Evolutionary conservation across 192 early-diverging fungal species (phyloP), one percentile per base, ranked within the genome.

Genomic region (Coemansia sp.): DNA sequence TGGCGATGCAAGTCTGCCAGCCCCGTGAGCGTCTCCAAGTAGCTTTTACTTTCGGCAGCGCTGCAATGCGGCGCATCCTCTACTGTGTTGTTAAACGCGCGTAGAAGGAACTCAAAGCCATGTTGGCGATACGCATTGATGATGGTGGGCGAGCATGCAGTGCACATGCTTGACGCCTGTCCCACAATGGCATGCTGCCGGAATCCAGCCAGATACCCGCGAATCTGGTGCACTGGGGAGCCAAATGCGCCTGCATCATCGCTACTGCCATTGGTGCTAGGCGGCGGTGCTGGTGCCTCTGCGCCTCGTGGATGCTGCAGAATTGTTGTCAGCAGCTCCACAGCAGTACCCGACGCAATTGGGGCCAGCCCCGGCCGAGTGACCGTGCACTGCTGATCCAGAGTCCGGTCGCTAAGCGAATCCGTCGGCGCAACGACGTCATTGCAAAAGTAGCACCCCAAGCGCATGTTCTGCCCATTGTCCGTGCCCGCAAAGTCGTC

Each of bases 321-420:
- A 7, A 92, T 53, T 0, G 93, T 91, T 1, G 94, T 83, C 62
- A 97, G 77, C 68, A 99, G 81, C 79, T 99, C 96, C 5, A 94
- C 94, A 0, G 93, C 91, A 35, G 83, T 68, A 5, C 92, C 92
- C 38, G 84, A 83, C 1, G 96, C 93, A 44, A 97, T 81, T 5
- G 90, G 86, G 9, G 94, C 87, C n/a, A 99, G 64, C 3, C 96
- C 96, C 4, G 96, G 96, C 15, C 96, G 82, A 2, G 96, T 95
- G 5, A 99, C 96, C 0, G 96, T 99, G 67, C 96, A 99, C 82
- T 95, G 92, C 65, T 99, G 96, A 66, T 99, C 96, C 43, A 99
- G 77, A 0, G 94, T 94, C 33, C 96, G 82, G 71, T 96, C 93
- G 10, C 83, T 87, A 5, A 97, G 80, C 14, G 96, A 96, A 75